Evolutionary conservation across 352 stramenopile species (phyloP).

Genomic region (Globisporangium recalcitrans): DNA sequence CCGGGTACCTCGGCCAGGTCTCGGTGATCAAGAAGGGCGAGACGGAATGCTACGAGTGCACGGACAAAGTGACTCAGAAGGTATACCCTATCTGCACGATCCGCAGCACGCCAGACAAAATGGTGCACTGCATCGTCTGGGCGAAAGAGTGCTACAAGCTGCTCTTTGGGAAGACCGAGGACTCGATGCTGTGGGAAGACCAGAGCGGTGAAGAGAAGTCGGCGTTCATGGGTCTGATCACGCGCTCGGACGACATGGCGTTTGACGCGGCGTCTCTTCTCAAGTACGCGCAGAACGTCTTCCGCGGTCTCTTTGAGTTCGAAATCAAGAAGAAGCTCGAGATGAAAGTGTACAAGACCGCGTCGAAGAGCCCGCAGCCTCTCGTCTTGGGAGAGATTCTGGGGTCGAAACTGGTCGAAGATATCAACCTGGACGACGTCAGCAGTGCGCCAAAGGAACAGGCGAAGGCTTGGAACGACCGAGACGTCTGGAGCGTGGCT

Average conservation of each 20-base stretch:
- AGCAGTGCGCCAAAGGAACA: conserved; percentile 18
- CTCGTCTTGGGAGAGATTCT: conserved; percentile 63
- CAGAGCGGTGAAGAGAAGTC: conserved; percentile 75
- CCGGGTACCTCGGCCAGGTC: conserved; percentile 97
- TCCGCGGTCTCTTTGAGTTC: conserved; percentile 90
- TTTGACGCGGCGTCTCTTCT: conserved; percentile 40
- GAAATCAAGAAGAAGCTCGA: conserved; percentile 96
- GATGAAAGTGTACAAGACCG: conserved; percentile 96
- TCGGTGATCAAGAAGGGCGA: conserved; percentile 96
- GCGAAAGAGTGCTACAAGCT: conserved; percentile 90
- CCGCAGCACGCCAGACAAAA: conserved; percentile 97
- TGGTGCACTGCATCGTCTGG: conserved; percentile 99
- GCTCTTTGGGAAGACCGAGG: conserved; percentile 74
- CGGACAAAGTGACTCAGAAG: conserved; percentile 92
- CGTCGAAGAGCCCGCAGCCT: conserved; percentile 85
- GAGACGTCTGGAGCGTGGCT: conserved; percentile 81
- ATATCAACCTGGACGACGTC: conserved; percentile 24
- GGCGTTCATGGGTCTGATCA: conserved; percentile 79
- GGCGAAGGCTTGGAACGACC: conserved; percentile 63
- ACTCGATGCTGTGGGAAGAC: conserved; percentile 96
- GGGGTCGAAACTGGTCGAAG: conserved; percentile 32
- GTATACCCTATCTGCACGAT: conserved; percentile 99
- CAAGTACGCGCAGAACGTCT: conserved; percentile 67
- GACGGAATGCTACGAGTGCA: conserved; percentile 99
- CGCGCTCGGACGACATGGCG: conserved; percentile 32